Evolutionary conservation across 2,329 filamentous ascomycete species (phyloP), one percentile per base, ranked within the genome.

Genomic region (Alternaria hordeiaustralica): DNA sequence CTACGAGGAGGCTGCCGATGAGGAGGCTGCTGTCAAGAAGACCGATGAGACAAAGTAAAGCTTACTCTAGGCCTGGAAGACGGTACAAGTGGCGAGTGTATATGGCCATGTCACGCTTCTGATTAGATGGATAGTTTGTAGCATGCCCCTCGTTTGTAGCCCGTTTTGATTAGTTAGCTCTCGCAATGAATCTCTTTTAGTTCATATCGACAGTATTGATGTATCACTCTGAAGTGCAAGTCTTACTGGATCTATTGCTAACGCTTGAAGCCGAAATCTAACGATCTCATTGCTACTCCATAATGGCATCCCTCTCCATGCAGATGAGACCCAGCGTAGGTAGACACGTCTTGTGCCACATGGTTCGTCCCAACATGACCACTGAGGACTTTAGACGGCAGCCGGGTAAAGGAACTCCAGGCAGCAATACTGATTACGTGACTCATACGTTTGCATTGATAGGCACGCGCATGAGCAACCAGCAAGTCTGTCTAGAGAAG

Each of bases 1-100:
- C n/a, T 81, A 81, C 58, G 72, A 78, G 56, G 78, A 78, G 53
- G 66, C 69, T 33, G 55, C 69, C 3, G 72, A 76, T 66, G 76
- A 78, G 68, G 75, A 79, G 59, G 73, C 73, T 18, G 72, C 71
- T 13, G 60, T 50, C 28, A 62, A 62, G 60, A 33, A 45, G 41
- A 21, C n/a, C 25, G 66, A 72, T 7, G 74, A 74, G 60, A 54
- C 67, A 21, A 70, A 73, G 61, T 74, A 68, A 59, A 63, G 8
- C 43, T 13, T 25, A 20, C 21, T 44, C 21, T 6, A 43, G 30
- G 13, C 7, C 36, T 45, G 45, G 36, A 50, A 7, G 23, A 25
- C 26, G 30, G 30, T 43, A 33, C 4, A n/a, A 13, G 28, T 43
- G 45, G 55, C 49, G 49, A 41, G 33, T 59, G 60, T 11, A 58